Percentiles rank a stretch among this genome's conserved stretches.
Conservation (phyloP, 2,329 filamentous ascomycete genomes). For the Dothidotthia symphoricarpi region DNA sequence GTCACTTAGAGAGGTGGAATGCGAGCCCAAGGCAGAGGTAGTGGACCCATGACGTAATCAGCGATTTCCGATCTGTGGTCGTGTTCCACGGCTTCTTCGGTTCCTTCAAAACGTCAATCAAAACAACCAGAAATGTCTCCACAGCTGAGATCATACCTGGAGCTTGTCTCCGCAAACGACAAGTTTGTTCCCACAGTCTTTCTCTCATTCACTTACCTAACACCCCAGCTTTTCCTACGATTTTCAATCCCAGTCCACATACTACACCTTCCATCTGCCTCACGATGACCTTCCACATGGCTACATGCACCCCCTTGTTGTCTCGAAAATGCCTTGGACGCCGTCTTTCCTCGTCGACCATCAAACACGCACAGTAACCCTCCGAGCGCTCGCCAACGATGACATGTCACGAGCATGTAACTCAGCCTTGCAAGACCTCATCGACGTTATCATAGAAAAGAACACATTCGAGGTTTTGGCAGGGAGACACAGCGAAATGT, state of each 20-base stretch:
- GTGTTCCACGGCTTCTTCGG: no score
- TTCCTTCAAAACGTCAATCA: no score
- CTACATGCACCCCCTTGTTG: slow-evolving; percentile 59
- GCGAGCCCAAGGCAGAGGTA: no score
- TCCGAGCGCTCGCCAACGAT: slow-evolving; percentile 48
- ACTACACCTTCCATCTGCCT: slow-evolving; percentile 64
- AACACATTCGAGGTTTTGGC: slow-evolving; percentile 1
- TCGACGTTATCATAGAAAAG: slow-evolving; percentile 1
- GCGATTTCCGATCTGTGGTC: no score
- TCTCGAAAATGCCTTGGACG: slow-evolving; percentile 52
- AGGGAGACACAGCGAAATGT: slow-evolving; percentile 3
- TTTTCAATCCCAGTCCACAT: slow-evolving; percentile 34
- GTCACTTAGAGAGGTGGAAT: no score
- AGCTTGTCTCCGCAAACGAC: no score
- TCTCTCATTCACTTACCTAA: no score
- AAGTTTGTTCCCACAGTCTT: no score
- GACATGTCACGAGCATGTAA: slow-evolving; percentile 3
- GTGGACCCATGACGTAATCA: no score
- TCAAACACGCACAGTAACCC: slow-evolving; percentile 58
- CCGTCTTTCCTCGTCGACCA: slow-evolving; percentile 61
- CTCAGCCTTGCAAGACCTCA: slow-evolving; percentile 2
- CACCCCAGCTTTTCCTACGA: background rate
- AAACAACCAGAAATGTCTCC: no score
- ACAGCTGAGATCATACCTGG: no score
- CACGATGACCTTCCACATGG: slow-evolving; percentile 60